Conservation (phyloP, 2,329 filamentous ascomycete genomes). For the Diaporthe sp. region DNA sequence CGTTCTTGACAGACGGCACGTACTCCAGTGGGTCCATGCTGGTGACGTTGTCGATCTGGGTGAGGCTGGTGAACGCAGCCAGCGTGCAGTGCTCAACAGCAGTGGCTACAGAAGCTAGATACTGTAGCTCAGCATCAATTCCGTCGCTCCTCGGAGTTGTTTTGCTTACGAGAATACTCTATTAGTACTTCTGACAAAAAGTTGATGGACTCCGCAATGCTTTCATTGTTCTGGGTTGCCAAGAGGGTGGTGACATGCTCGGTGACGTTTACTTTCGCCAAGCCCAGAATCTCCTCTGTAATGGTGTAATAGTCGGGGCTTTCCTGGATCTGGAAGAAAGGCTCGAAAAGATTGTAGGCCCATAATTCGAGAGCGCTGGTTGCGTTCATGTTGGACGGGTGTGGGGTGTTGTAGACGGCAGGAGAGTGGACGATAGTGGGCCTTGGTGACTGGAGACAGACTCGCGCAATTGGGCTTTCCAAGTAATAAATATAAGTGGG, state of each 20-base stretch:
- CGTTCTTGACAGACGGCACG: neutral
- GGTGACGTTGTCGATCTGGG: neutral
- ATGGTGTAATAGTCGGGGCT: neutral
- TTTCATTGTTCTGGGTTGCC: neutral
- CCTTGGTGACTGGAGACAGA: neutral
- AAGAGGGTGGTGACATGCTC: neutral
- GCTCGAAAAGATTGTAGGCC: neutral
- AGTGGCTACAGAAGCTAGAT: neutral
- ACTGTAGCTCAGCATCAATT: neutral
- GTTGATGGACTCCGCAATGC: neutral
- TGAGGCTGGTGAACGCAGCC: neutral
- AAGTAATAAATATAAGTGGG: neutral
- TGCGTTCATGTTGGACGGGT: neutral
- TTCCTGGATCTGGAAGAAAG: too few relatives aligned
- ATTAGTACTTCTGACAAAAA: neutral
- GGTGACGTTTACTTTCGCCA: neutral
- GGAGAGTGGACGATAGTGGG: neutral
- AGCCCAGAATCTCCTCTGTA: neutral
- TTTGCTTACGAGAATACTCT: neutral
- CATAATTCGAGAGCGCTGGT: neutral
- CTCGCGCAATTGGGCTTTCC: accelerated
- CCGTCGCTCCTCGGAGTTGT: too few relatives aligned
- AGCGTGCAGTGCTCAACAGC: neutral
- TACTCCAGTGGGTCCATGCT: neutral
- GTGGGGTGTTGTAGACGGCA: neutral